These are phyloP conservation scores for Candida nemodendra DNA, from an alignment of 805 yeast species.

Conservation along the genomic window DNA sequence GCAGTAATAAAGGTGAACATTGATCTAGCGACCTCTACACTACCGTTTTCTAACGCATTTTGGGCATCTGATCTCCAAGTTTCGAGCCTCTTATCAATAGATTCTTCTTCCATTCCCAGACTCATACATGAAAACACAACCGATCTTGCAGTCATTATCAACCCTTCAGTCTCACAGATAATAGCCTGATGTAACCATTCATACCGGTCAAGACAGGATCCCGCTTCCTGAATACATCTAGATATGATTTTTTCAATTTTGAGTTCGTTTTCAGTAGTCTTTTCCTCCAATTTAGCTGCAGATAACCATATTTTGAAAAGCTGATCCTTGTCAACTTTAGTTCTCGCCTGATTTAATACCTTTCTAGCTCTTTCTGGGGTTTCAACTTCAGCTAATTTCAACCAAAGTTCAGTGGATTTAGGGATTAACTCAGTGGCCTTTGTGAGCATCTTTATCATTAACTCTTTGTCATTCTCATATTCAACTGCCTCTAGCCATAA, in stretches of 20 bases:
- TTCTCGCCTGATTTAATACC: slow-evolving; percentile 60
- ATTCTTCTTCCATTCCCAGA: slow-evolving; percentile 19
- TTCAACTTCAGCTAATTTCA: slow-evolving; percentile 48
- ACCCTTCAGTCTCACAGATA: slow-evolving; percentile 47
- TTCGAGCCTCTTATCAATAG: slow-evolving; percentile 26
- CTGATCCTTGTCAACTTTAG: slow-evolving; percentile 45
- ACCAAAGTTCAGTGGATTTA: slow-evolving; percentile 62
- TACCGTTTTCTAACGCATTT: slow-evolving; percentile 22
- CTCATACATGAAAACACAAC: slow-evolving; percentile 47
- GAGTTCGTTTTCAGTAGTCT: slow-evolving; percentile 38
- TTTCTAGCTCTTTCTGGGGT: slow-evolving; percentile 48
- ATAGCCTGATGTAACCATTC: slow-evolving; percentile 61
- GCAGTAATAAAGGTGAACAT: slow-evolving; percentile 47
- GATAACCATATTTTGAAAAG: slow-evolving; percentile 63
- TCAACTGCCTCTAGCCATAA: slow-evolving; percentile 72
- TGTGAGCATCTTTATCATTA: slow-evolving; percentile 50
- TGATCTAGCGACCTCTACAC: slow-evolving; percentile 42
- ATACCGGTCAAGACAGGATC: slow-evolving; percentile 34
- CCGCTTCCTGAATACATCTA: slow-evolving; percentile 45
- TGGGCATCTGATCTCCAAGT: slow-evolving; percentile 39
- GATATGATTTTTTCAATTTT: slow-evolving; percentile 48
- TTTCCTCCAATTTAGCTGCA: slow-evolving; percentile 68
- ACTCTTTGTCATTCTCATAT: slow-evolving; percentile 51
- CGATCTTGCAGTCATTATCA: slow-evolving; percentile 48
- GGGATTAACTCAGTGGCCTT: slow-evolving; percentile 76